These are phyloP conservation scores for Panicum miliaceum DNA, from an alignment of 176 grass and related monocot genomes.

Conservation along the genomic window DNA sequence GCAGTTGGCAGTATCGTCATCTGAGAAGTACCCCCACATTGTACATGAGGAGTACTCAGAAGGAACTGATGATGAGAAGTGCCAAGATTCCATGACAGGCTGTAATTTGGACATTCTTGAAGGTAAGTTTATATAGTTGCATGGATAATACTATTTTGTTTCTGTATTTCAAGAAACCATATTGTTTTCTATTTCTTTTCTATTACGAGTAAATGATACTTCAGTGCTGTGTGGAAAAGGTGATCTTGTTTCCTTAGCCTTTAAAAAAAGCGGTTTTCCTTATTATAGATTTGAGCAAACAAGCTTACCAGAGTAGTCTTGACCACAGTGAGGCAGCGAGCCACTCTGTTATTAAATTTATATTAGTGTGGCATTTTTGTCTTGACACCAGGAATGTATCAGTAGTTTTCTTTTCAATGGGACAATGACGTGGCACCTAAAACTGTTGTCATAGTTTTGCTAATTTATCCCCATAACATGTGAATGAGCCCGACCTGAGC, in stretches of 20 bases:
- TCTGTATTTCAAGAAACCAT: background rate
- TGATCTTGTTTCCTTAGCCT: constrained; percentile 20
- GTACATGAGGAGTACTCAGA: constrained; percentile 74
- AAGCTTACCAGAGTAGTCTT: background rate
- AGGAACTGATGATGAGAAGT: constrained; percentile 53
- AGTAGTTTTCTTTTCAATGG: background rate
- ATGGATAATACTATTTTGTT: background rate
- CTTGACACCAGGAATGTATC: background rate
- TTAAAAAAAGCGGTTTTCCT: background rate
- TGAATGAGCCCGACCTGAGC: background rate
- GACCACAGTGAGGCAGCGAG: background rate
- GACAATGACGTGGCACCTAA: background rate
- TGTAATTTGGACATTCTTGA: constrained; percentile 69
- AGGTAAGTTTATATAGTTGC: constrained; percentile 53
- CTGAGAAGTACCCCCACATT: constrained; percentile 86
- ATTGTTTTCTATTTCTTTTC: background rate
- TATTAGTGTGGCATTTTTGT: constrained; percentile 24
- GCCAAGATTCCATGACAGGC: constrained; percentile 40
- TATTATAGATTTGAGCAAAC: background rate
- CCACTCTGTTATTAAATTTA: background rate
- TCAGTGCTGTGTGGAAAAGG: background rate
- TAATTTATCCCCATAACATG: constrained; percentile 6
- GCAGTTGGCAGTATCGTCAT: constrained; percentile 64
- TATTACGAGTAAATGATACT: background rate
- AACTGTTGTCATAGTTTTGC: background rate